phyloP scores from a whole-genome alignment of 164 flowering plant species.

The Amborella trichopoda region DNA sequence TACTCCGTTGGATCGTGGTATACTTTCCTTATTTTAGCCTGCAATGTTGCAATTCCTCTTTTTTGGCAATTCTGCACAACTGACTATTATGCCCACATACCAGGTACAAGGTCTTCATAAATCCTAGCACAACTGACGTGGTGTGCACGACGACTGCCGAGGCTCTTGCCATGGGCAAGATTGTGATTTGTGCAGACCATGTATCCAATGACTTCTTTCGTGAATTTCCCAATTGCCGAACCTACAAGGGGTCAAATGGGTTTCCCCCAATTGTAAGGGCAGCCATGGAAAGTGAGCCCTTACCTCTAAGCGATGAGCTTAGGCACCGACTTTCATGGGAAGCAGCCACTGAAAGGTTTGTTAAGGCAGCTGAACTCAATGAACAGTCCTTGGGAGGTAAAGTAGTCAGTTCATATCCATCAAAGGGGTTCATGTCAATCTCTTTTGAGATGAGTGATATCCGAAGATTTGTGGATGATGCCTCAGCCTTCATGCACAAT shows the following conservation, averaged over 20 bases:
- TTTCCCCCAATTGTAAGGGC: slow-evolving; percentile 40
- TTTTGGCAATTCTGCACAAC: not conserved
- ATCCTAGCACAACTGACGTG: slow-evolving; percentile 96
- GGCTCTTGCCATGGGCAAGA: slow-evolving; percentile 94
- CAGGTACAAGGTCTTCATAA: slow-evolving; percentile 86
- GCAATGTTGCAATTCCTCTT: too few relatives aligned
- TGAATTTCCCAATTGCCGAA: slow-evolving; percentile 77
- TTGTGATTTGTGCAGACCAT: slow-evolving; percentile 81
- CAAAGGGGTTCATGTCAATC: slow-evolving; percentile 35
- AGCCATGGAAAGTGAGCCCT: slow-evolving; percentile 56
- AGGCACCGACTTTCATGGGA: slow-evolving; percentile 87
- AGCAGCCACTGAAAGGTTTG: slow-evolving; percentile 69
- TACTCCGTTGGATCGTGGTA: too few relatives aligned
- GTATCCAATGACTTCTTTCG: slow-evolving; percentile 93
- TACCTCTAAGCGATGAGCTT: slow-evolving; percentile 38
- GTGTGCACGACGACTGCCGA: slow-evolving; percentile 97
- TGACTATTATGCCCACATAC: not conserved
- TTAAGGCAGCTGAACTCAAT: slow-evolving; percentile 43
- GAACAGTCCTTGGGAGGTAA: not conserved
- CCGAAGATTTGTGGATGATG: slow-evolving; percentile 44
- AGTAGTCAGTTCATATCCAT: not conserved
- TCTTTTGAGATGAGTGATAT: slow-evolving; percentile 23
- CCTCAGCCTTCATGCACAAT: slow-evolving; percentile 57
- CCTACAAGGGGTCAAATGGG: slow-evolving; percentile 30
- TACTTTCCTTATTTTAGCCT: too few relatives aligned